Evolutionary conservation across 2,329 filamentous ascomycete genomes (phyloP).

Genomic region (Chaetomiaceae sp.): DNA sequence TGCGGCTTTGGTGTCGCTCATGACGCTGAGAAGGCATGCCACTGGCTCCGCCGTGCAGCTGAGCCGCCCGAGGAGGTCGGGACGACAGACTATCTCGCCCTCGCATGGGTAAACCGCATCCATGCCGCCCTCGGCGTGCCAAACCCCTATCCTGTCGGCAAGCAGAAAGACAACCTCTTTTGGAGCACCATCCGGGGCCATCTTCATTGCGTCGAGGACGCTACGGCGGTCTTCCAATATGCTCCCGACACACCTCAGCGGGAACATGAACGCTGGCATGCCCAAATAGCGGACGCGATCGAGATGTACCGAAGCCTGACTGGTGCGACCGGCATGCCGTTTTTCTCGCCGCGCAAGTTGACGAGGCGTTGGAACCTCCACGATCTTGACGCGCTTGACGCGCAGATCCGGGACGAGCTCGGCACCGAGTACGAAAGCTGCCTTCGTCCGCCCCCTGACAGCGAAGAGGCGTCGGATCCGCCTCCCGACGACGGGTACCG

Average conservation of each 20-base stretch:
- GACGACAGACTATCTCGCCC: constrained; percentile 12
- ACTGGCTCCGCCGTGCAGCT: constrained; percentile 15
- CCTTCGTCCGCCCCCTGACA: constrained; percentile 4
- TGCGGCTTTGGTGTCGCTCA: constrained; percentile 8
- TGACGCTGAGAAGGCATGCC: constrained; percentile 5
- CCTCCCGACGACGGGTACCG: neutral
- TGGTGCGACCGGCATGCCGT: constrained; percentile 15
- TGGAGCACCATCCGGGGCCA: constrained; percentile 14
- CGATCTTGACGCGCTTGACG: constrained; percentile 9
- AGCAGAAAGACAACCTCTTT: constrained; percentile 7
- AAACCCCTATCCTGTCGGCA: constrained; percentile 5
- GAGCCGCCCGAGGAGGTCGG: constrained; percentile 3
- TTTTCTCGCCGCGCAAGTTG: constrained; percentile 12
- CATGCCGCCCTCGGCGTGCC: constrained; percentile 9
- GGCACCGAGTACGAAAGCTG: constrained; percentile 6
- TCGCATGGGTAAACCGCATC: constrained; percentile 14
- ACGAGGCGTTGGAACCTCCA: constrained; percentile 7
- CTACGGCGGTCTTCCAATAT: neutral
- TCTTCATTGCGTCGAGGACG: constrained; percentile 8
- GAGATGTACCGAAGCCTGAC: constrained; percentile 1
- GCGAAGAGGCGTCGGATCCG: neutral
- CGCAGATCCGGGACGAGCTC: constrained; percentile 12
- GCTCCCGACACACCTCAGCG: neutral
- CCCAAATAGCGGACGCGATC: constrained; percentile 1
- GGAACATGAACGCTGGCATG: constrained; percentile 1